A percentile compares a stretch with the other conserved stretches of the same genome.
Evolutionary conservation across 1,284 basidiomycete genomes (phyloP).

Genomic region (Schizophyllum commune): DNA sequence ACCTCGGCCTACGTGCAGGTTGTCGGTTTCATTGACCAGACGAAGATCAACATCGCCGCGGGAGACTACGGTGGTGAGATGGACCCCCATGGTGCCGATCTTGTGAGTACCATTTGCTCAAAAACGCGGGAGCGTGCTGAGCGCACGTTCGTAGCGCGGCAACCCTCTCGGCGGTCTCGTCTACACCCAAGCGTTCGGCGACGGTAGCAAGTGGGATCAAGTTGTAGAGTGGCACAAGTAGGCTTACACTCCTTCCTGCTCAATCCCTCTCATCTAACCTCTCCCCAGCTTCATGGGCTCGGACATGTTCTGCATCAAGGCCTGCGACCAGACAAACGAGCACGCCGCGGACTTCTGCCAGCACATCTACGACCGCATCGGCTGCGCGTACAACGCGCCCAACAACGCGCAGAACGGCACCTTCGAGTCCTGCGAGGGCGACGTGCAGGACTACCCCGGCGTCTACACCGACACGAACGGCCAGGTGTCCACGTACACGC

Average conservation of each 20-base stretch:
- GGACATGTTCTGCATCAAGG: constrained; percentile 10
- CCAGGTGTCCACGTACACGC: constrained; percentile 4
- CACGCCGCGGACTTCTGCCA: constrained; percentile 11
- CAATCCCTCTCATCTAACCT: not conserved
- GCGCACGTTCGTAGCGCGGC: constrained; percentile 1
- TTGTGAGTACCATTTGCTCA: not conserved
- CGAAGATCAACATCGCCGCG: constrained; percentile 40
- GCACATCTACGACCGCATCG: constrained; percentile 13
- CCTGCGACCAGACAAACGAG: constrained; percentile 9
- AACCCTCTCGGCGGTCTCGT: constrained; percentile 13
- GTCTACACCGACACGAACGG: constrained; percentile 7
- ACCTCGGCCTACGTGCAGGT: constrained; percentile 58
- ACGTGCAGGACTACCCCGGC: constrained; percentile 10
- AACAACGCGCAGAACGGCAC: not conserved
- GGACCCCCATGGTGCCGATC: constrained; percentile 6
- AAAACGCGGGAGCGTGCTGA: constrained; percentile 4
- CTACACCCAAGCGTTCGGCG: constrained; percentile 8
- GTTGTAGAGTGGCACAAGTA: constrained; percentile 10
- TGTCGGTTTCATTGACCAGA: constrained; percentile 59
- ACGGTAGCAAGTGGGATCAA: constrained; percentile 10
- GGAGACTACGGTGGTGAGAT: constrained; percentile 7
- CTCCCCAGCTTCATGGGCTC: constrained; percentile 11
- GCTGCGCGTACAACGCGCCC: constrained; percentile 12
- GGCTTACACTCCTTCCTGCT: not conserved
- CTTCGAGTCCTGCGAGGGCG: constrained; percentile 8